phyloP scores from a whole-genome alignment of 371 early-diverging fungal species.

The Actinomucor elegans region DNA sequence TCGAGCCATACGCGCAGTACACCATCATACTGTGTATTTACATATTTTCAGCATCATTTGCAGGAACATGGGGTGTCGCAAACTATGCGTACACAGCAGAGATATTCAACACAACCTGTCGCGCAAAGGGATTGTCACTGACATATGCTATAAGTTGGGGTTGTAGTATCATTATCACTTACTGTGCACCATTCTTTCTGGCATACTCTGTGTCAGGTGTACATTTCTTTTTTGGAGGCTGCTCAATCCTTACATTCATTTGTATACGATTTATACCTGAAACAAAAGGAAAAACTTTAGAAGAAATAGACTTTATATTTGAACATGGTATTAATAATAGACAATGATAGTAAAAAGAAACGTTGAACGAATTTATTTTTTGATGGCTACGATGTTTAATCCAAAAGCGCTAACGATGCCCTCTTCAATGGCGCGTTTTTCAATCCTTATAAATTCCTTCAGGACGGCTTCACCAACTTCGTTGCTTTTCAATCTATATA shows the following conservation, averaged over 20 bases:
- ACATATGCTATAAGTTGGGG: conserved; percentile 67
- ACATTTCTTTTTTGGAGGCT: conserved; percentile 56
- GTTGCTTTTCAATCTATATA: conserved; percentile 20
- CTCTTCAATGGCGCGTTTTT: conserved; percentile 7
- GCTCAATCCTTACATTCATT: conserved; percentile 31
- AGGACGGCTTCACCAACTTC: conserved; percentile 13
- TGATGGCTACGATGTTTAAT: conserved; percentile 9
- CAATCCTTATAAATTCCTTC: conserved; percentile 19
- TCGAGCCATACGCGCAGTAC: conserved; percentile 24
- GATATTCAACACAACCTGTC: conserved; percentile 49
- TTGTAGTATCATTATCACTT: conserved; percentile 48
- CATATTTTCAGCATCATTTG: conserved; percentile 45
- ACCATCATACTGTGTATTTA: conserved; percentile 41
- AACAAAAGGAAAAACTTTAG: conserved; percentile 53
- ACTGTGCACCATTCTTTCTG: conserved; percentile 35
- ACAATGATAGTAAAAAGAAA: no score
- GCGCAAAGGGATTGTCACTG: conserved; percentile 44
- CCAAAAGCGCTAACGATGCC: conserved; percentile 14
- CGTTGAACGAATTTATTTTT: no score
- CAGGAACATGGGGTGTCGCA: conserved; percentile 54
- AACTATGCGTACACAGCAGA: conserved; percentile 70
- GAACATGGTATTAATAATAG: no score
- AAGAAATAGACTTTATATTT: conserved; percentile 48
- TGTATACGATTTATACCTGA: conserved; percentile 52
- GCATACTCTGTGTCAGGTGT: conserved; percentile 55